Conservation (phyloP, 2,329 filamentous ascomycete genomes). For the Colletotrichum chlorophyti region DNA sequence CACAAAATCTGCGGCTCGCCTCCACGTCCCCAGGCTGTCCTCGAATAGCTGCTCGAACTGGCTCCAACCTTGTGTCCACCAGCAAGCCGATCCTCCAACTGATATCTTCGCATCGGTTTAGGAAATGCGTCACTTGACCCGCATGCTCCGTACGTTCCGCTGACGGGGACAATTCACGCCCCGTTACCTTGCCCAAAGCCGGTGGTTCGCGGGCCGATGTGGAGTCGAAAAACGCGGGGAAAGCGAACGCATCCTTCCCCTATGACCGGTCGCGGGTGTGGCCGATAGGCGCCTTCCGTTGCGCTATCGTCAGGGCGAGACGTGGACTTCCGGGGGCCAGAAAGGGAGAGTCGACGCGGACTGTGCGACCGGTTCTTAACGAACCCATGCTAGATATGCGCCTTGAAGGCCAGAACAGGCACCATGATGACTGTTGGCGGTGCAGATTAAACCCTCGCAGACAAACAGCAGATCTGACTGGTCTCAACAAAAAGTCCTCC, state of each 20-base stretch:
- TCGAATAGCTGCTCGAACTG: background rate
- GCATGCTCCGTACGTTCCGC: background rate
- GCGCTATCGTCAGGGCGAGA: background rate
- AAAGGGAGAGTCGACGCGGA: background rate
- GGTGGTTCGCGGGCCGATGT: constrained; percentile 8
- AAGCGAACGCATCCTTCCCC: background rate
- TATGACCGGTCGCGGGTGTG: constrained; percentile 2
- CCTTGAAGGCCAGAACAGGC: background rate
- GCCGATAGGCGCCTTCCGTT: constrained; percentile 1
- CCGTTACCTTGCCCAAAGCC: background rate
- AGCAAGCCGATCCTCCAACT: background rate
- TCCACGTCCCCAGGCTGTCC: background rate
- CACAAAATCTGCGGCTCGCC: background rate
- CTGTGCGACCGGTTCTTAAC: background rate
- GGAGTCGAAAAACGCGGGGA: constrained; percentile 17
- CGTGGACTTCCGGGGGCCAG: background rate
- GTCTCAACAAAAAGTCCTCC: constrained; percentile 25
- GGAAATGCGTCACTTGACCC: background rate
- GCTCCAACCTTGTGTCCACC: background rate
- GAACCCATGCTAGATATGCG: background rate
- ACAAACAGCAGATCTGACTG: constrained; percentile 5
- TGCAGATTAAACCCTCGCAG: constrained; percentile 2
- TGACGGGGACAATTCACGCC: background rate
- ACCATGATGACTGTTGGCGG: constrained; percentile 6
- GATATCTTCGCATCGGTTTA: background rate